A percentile compares a stretch with the other conserved stretches of the same genome.
Conservation (phyloP, 1,284 basidiomycete species). For the Schizophyllum commune region DNA sequence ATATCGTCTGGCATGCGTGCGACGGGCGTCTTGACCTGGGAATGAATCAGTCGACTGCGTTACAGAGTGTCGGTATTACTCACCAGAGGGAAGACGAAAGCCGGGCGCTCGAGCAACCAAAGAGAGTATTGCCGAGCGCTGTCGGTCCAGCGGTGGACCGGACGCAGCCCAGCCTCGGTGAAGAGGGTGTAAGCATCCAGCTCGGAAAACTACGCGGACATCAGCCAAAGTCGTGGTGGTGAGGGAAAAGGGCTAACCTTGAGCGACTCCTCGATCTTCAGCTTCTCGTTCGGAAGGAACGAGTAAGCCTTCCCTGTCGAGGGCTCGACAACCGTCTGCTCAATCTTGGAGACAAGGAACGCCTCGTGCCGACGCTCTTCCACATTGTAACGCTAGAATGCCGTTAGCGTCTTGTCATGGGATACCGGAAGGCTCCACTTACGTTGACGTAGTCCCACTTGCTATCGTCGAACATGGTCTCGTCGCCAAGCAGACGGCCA, state of each 20-base stretch:
- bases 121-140: conserved; percentile 70
- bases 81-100: conserved; percentile 63
- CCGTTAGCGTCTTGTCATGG: not conserved
- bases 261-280: conserved; percentile 84
- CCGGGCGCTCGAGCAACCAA: conserved; percentile 86
- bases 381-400: not conserved
- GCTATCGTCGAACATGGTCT: conserved; percentile 48
- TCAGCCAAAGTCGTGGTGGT: not conserved
- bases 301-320: conserved; percentile 29
- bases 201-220: conserved; percentile 68
- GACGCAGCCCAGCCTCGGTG: conserved; percentile 69
- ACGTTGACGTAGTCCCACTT: conserved; percentile 79
- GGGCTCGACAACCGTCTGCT: conserved; percentile 56
- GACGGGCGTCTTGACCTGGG: not conserved
- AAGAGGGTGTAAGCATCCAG: conserved; percentile 72
- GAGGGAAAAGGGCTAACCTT: conserved; percentile 48
- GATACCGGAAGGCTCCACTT: conserved; percentile 1
- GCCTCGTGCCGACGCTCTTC: conserved; percentile 76
- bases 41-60: not conserved
- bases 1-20: conserved; percentile 15
- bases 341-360: conserved; percentile 66
- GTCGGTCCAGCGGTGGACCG: conserved; percentile 85
- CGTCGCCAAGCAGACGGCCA: conserved; percentile 54
- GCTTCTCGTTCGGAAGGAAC: conserved; percentile 64
- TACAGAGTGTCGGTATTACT: conserved; percentile 8